Evolutionary conservation across 257 asterid genomes (phyloP), one percentile per base, ranked within the genome.

Genomic region (Verbascum thapsus): DNA sequence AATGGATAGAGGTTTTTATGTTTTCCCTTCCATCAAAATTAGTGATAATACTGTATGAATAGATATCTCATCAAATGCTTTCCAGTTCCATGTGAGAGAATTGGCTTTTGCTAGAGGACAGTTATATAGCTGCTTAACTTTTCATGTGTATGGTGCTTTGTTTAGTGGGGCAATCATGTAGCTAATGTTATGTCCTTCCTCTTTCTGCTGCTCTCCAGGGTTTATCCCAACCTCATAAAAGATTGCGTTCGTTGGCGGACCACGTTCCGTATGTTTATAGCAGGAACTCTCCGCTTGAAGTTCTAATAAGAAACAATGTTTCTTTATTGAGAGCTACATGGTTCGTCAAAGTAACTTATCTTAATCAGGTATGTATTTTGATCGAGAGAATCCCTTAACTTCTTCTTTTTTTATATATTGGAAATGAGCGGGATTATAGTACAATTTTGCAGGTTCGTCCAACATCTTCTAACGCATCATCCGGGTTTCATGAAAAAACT

Each of bases 221-320:
- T 73, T 83, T 94, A 79, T 88, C 98, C 41, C 96, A 86, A 60
- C 92, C 81, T 10, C 95, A 90, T 71, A 94, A 94, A 76, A 80
- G 96, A 74, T 71, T 94, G 74, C 80, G 95, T 58, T 84, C 86
- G 32, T 83, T 94, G 95, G 94, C 95, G 2, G 99, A 90, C 80
- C 98, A 86, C 53, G 98, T 90, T 54, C 99, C 99, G 65, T 96
- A 90, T 81, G 99, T 96, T 71, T 88, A 79, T 73, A 72, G 90
- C 74, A 84, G 68, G 81, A 90, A 72, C 71, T 80, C 94, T 49
- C 94, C 88, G 42, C 80, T 94, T 61, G 99, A 90, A 84, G 91
- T 88, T 75, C 89, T 94, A 34, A 79, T 86, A 68, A 75, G 85
- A 75, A 90, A 94, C 78, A 83, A 90, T 73, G 95, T 94, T 70